Conservation (phyloP, 2,329 filamentous ascomycete species). For the Stachybotrys chlorohalonatus region DNA sequence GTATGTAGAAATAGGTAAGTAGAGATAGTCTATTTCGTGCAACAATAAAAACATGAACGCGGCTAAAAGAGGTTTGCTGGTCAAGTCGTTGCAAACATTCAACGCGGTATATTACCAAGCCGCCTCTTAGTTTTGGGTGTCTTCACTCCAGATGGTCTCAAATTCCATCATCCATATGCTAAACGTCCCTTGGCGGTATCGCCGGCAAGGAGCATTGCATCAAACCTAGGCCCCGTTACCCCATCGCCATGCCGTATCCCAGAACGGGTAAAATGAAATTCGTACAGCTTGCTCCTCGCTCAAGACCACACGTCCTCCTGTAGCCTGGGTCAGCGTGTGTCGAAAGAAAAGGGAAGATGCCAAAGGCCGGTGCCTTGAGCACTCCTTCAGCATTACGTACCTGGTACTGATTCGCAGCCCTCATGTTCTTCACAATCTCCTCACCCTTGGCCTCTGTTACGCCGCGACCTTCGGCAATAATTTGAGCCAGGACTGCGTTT, state of each 20-base stretch:
- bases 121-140: background rate
- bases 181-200: background rate
- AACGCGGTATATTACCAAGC: background rate
- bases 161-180: background rate
- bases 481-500: constrained; percentile 76
- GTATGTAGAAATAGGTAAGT: too few relatives aligned
- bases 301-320: constrained; percentile 68
- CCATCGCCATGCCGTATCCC: constrained; percentile 10
- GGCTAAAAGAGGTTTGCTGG: too few relatives aligned
- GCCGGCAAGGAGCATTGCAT: background rate
- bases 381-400: constrained; percentile 47
- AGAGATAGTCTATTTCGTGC: background rate
- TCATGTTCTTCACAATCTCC: constrained; percentile 95
- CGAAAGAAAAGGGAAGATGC: background rate
- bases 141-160: background rate
- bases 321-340: constrained; percentile 3
- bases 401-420: constrained; percentile 91
- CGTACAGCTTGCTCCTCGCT: constrained; percentile 8
- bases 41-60: too few relatives aligned
- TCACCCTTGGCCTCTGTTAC: constrained; percentile 82
- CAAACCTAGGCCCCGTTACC: constrained; percentile 8
- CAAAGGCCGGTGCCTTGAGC: too few relatives aligned
- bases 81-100: background rate
- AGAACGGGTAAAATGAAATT: constrained; percentile 6
- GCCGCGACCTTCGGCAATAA: constrained; percentile 75